phyloP scores from a whole-genome alignment of 2,329 filamentous ascomycete genomes.

The Diaporthe vaccinii region DNA sequence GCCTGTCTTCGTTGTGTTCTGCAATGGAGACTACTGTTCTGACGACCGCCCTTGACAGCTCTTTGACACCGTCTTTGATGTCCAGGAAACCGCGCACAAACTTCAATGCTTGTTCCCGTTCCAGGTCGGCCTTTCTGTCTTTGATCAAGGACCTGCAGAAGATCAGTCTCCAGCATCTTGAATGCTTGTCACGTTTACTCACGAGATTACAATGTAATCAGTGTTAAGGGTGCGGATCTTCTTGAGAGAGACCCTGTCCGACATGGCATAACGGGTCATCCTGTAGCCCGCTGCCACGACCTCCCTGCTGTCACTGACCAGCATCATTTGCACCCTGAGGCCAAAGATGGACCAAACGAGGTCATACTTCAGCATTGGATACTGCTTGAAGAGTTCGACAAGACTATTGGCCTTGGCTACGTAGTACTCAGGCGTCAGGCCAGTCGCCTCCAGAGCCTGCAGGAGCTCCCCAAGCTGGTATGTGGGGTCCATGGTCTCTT shows the following conservation, averaged over 20 bases:
- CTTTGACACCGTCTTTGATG: constrained; percentile 90
- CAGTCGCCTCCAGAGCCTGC: constrained; percentile 88
- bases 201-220: constrained; percentile 89
- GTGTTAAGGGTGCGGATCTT: constrained; percentile 91
- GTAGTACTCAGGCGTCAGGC: constrained; percentile 94
- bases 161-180: constrained; percentile 31
- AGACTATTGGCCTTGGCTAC: constrained; percentile 92
- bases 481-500: constrained; percentile 84
- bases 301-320: constrained; percentile 94
- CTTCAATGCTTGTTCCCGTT: constrained; percentile 96
- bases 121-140: constrained; percentile 95
- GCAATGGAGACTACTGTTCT: constrained; percentile 92
- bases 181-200: constrained; percentile 43
- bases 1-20: constrained; percentile 85
- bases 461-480: constrained; percentile 91
- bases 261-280: constrained; percentile 93
- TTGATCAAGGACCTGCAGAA: constrained; percentile 82
- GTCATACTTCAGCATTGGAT: constrained; percentile 96
- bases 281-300: constrained; percentile 95
- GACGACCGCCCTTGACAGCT: constrained; percentile 88
- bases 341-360: constrained; percentile 97
- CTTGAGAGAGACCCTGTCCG: constrained; percentile 88
- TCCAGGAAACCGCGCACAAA: constrained; percentile 96
- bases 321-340: constrained; percentile 92
- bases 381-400: constrained; percentile 95